Conservation (phyloP, 2,329 filamentous ascomycete genomes). For the Coniochaeta hoffmannii region DNA sequence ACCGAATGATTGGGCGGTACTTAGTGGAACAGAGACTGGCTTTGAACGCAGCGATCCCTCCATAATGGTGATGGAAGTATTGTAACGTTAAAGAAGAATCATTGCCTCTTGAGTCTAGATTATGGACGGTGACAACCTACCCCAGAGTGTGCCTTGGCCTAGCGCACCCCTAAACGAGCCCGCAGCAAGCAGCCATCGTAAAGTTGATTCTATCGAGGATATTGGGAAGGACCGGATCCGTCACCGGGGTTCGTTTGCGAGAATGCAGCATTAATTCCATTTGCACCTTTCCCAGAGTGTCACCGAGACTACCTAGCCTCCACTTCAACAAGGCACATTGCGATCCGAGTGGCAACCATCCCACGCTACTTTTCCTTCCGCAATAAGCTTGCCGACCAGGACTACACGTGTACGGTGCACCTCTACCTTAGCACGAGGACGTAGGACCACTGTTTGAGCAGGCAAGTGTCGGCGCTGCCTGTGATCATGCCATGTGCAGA, state of each 20-base stretch:
- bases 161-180: not conserved
- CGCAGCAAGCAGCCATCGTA: too few species aligned
- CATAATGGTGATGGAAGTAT: too few species aligned
- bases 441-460: too few species aligned
- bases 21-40: too few species aligned
- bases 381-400: not conserved
- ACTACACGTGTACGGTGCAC: too few species aligned
- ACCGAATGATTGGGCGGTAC: too few species aligned
- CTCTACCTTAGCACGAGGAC: too few species aligned
- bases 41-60: too few species aligned
- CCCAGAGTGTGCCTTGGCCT: not conserved
- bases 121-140: not conserved
- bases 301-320: not conserved
- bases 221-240: not conserved
- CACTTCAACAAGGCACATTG: not conserved
- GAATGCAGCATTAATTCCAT: not conserved
- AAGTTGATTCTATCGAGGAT: not conserved
- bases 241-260: not conserved
- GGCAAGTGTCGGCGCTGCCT: too few species aligned
- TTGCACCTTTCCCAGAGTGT: not conserved
- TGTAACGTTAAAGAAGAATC: too few species aligned
- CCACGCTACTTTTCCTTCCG: not conserved
- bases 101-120: too few species aligned
- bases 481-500: too few species aligned
- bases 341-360: not conserved